phyloP scores from a whole-genome alignment of 2,329 filamentous ascomycete genomes.

The Verticillium klebahnii region DNA sequence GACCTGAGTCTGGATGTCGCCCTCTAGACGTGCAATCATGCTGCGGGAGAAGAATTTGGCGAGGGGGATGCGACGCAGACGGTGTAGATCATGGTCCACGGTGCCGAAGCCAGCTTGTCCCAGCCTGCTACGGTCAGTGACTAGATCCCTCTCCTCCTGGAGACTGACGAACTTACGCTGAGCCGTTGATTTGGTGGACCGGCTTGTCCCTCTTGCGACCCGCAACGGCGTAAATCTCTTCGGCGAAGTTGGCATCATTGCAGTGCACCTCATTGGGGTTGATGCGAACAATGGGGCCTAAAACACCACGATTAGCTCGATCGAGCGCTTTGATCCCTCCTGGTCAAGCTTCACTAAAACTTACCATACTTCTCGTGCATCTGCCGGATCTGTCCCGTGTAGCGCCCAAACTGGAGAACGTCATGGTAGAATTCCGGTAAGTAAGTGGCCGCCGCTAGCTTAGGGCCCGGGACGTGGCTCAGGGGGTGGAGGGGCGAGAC shows the following conservation, averaged over 20 bases:
- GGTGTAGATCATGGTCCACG: conserved; percentile 20
- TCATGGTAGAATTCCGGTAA: conserved; percentile 34
- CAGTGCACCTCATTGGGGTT: conserved; percentile 35
- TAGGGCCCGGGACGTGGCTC: conserved; percentile 30
- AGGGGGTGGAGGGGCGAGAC: conserved; percentile 34
- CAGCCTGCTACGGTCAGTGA: not conserved
- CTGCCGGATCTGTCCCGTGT: conserved; percentile 24
- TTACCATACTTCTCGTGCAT: conserved; percentile 34
- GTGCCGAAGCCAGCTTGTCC: conserved; percentile 17
- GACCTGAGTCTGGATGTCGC: conserved; percentile 17
- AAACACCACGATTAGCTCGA: not conserved
- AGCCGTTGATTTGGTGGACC: conserved; percentile 12
- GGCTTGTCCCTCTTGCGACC: conserved; percentile 6
- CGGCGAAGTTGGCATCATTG: conserved; percentile 26
- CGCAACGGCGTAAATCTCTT: conserved; percentile 30
- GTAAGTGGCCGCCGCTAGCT: conserved; percentile 28
- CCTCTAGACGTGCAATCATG: conserved; percentile 24
- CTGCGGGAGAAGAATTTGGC: conserved; percentile 24
- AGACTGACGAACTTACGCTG: conserved; percentile 7
- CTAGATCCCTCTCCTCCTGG: conserved; percentile 15
- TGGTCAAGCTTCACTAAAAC: not conserved
- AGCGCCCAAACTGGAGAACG: conserved; percentile 26
- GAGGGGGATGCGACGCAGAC: conserved; percentile 18
- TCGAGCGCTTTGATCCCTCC: not conserved
- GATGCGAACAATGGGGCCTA: conserved; percentile 32